Evolutionary conservation across 1,284 basidiomycete genomes (phyloP), one percentile per base, ranked within the genome.

Genomic region (Psilocybe mexicana): DNA sequence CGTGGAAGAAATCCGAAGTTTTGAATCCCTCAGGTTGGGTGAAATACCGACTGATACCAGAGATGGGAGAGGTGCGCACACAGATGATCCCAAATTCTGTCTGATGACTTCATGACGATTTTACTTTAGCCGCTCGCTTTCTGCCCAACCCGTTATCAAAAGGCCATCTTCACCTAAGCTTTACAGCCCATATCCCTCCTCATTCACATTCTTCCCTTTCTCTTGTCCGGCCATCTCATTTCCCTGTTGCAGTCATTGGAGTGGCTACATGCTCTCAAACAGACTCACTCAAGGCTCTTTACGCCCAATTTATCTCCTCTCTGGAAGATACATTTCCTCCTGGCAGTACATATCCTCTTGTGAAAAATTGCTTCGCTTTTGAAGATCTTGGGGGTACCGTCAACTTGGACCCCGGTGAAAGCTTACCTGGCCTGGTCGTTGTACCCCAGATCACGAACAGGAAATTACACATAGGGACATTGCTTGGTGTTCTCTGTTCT

Each of bases 401-500:
- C 35, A 83, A 79, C 59, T 71, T 83, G 55, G 83, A 84, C 62
- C 75, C 84, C 24, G 81, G 80, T 1, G 84, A 87, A 46, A 76
- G 72, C 54, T 71, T 83, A n/a, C 79, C 85, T 10, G 87, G 87
- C 14, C 70, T 93, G 26, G 81, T 88, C 26, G 78, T 90, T 43
- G 90, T 94, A 53, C 92, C 91, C 8, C 83, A 81, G 64, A 83
- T 89, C 84, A 84, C 86, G 33, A 89, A 91, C 67, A 92, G 91
- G 74, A 87, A 84, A 69, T 74, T 91, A 35, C 94, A 94, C 72
- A 81, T 96, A 52, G 88, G 90, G 30, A 92, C 91, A n/a, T 74
- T 96, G 28, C 74, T 96, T 47, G 92, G 92, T 12, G 92, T 93
- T 67, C 75, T 96, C 18, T 93, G 93, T 62, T 93, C 93, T 35